Percentiles rank a stretch among this genome's conserved stretches.
These are phyloP conservation scores for Botrytis byssoidea DNA, from an alignment of 2,329 filamentous ascomycete species.

Conservation along the genomic window DNA sequence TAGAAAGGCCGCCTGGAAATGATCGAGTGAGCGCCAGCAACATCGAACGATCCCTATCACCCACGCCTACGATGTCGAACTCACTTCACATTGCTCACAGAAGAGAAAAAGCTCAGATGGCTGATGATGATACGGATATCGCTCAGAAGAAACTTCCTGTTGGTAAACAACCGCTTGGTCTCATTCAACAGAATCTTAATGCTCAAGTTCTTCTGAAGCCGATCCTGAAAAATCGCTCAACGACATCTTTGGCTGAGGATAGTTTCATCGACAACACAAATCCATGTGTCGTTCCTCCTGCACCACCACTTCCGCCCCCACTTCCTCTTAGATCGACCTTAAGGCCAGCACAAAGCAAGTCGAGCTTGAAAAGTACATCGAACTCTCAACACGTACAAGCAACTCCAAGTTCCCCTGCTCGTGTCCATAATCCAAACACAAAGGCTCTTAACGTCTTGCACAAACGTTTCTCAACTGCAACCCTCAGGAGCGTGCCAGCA, in stretches of 20 bases:
- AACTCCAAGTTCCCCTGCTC: conserved; percentile 20
- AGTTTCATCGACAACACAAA: neutral
- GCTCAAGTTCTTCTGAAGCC: conserved; percentile 28
- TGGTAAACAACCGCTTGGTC: conserved; percentile 32
- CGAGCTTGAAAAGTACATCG: conserved; percentile 26
- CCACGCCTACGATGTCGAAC: conserved; percentile 35
- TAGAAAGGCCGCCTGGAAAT: conserved; percentile 41
- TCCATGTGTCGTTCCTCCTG: neutral
- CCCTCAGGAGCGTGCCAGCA: conserved; percentile 14
- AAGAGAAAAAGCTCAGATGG: conserved; percentile 52
- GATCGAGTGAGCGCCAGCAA: conserved; percentile 31
- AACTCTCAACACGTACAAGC: conserved; percentile 22
- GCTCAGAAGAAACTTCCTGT: conserved; percentile 19
- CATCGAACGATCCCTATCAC: conserved; percentile 15
- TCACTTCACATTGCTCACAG: conserved; percentile 44
- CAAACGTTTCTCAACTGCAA: conserved; percentile 29
- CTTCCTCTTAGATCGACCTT: conserved; percentile 30
- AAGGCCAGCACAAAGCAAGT: conserved; percentile 27
- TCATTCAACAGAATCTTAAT: conserved; percentile 28
- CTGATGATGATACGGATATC: conserved; percentile 40
- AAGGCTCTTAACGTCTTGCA: conserved; percentile 31
- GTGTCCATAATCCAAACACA: conserved; percentile 20
- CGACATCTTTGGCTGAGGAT: conserved; percentile 30
- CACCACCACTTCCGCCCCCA: conserved; percentile 28
- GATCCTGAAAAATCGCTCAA: conserved; percentile 35